phyloP scores from a whole-genome alignment of 2,329 filamentous ascomycete genomes.

The Pseudogymnoascus destructans region DNA sequence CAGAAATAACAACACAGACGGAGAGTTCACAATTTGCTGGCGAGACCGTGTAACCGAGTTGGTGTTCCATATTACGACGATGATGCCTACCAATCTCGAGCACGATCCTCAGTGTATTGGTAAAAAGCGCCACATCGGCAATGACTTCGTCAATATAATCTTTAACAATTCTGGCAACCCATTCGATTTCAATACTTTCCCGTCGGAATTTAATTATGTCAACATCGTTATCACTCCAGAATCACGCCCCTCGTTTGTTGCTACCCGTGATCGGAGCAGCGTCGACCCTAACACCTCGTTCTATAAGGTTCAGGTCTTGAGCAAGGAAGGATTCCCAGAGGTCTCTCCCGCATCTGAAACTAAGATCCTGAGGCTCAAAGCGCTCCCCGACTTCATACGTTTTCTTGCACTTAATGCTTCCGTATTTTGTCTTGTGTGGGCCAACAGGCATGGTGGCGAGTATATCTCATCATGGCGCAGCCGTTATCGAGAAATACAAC shows the following conservation, averaged over 20 bases:
- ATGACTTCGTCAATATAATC: slow-evolving; percentile 95
- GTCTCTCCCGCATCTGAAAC: slow-evolving; percentile 81
- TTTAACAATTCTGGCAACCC: slow-evolving; percentile 92
- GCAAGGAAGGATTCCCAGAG: slow-evolving; percentile 77
- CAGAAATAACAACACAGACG: slow-evolving; percentile 62
- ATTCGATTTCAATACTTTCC: slow-evolving; percentile 84
- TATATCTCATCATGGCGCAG: slow-evolving; percentile 83
- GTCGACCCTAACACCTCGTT: slow-evolving; percentile 38
- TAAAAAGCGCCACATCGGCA: slow-evolving; percentile 94
- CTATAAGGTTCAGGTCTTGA: slow-evolving; percentile 83
- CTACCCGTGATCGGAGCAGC: slow-evolving; percentile 38
- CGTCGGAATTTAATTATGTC: slow-evolving; percentile 90
- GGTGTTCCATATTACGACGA: slow-evolving; percentile 87
- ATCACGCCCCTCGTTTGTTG: slow-evolving; percentile 62
- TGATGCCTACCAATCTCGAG: slow-evolving; percentile 85
- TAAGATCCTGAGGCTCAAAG: slow-evolving; percentile 75
- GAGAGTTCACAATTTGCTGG: slow-evolving; percentile 85
- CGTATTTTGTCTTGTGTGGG: slow-evolving; percentile 88
- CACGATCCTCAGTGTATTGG: slow-evolving; percentile 61
- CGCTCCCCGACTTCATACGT: slow-evolving; percentile 73
- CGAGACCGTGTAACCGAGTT: slow-evolving; percentile 89
- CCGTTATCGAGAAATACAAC: slow-evolving; percentile 71
- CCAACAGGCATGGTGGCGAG: slow-evolving; percentile 60
- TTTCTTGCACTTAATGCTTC: slow-evolving; percentile 85
- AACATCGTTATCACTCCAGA: slow-evolving; percentile 92